Percentiles rank a stretch among this genome's conserved stretches.
phyloP scores from a whole-genome alignment of 2,329 filamentous ascomycete genomes.

The Myrmaecium sp. region DNA sequence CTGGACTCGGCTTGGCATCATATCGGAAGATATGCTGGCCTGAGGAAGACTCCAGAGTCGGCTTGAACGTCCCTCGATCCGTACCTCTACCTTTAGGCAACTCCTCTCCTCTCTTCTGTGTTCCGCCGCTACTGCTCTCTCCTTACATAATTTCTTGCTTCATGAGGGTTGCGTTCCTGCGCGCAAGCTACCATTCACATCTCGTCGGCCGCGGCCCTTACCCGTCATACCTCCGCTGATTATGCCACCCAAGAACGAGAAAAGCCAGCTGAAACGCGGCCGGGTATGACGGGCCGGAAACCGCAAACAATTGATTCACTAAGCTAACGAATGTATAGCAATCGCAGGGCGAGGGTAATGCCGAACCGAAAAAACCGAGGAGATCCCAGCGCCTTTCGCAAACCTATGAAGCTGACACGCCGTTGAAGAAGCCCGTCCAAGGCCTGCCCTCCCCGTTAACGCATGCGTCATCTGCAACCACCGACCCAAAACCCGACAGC shows the following conservation, averaged over 20 bases:
- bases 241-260: slow-evolving; percentile 47
- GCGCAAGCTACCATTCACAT: no score
- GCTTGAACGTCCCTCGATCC: no score
- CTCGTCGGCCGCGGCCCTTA: no score
- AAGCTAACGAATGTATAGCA: slow-evolving; percentile 31
- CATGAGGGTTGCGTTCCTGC: no score
- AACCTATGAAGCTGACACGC: slow-evolving; percentile 33
- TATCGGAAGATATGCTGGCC: no score
- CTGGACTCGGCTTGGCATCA: no score
- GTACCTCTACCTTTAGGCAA: no score
- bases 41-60: no score
- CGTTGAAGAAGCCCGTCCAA: slow-evolving; percentile 28
- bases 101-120: no score
- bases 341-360: slow-evolving; percentile 42
- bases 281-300: slow-evolving; percentile 40
- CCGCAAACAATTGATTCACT: slow-evolving; percentile 6
- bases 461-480: slow-evolving; percentile 45
- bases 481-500: slow-evolving; percentile 33
- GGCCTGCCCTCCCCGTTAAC: slow-evolving; percentile 65
- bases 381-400: slow-evolving; percentile 53
- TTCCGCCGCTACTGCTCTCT: no score
- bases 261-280: slow-evolving; percentile 71
- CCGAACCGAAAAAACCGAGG: slow-evolving; percentile 67
- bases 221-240: no score
- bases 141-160: no score